Evolutionary conservation across 768 basidiomycete genomes (phyloP), one percentile per base, ranked within the genome.

Genomic region (Chlorophyllum brunneum): DNA sequence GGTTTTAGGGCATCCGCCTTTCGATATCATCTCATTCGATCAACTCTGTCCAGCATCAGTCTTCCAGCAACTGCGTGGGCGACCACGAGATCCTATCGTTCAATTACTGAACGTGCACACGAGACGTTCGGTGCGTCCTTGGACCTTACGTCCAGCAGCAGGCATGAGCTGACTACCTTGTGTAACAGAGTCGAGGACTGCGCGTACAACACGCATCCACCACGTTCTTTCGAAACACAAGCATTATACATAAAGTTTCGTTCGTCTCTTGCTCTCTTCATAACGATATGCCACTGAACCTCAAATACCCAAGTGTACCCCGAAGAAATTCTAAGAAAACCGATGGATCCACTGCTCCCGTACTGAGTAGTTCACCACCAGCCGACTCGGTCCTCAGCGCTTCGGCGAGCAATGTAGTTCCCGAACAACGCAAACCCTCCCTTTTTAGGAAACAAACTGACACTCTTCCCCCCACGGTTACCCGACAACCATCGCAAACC

Each of bases 161-260:
- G 36, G 34, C 36, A 48, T 38, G 34, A 44, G 16, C 15, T 44
- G n/a, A 18, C 30, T 29, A 31, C 26, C 43, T 30, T 30, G 34
- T 36, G 34, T 36, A 36, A 27, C 15, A 30, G 43, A 24, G 27
- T 39, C 36, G 37, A 49, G 27, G 39, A 29, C 48, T 26, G 46
- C 37, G 38, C 38, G 16, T 6, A 8, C 16, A n/a, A 39, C 48
- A 49, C 29, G 48, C 48, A 30, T 26, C 23, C 11, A 20, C 48
- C 37, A 49, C 48, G 48, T 40, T 49, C 48, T 20, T 22, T 49
- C 37, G 48, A 49, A 49, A 49, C 48, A 39, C 37, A 7, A 40
- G 7, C 11, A n/a, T 20, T 20, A 26, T 49, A 49, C 48, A 30
- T 40, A 49, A 49, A 16, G 37, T 40, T 40, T 20, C n/a, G 15